These are phyloP conservation scores for Persicaria tinctoria DNA, from an alignment of 148 eudicot species.

Conservation along the genomic window DNA sequence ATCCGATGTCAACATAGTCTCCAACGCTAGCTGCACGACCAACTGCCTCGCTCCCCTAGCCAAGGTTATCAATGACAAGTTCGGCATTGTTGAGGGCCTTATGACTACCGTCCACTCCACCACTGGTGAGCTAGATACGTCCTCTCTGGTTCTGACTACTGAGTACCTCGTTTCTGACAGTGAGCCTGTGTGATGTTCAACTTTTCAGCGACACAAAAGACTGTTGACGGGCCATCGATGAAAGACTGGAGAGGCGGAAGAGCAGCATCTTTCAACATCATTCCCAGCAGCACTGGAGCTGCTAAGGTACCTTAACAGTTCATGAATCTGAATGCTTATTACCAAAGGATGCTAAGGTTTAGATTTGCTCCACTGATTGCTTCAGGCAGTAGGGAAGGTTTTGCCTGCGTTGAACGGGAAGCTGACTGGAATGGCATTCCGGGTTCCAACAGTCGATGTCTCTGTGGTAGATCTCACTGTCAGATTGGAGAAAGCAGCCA, in stretches of 20 bases:
- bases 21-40: constrained; percentile 79
- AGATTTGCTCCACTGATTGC: not conserved
- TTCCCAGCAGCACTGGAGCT: constrained; percentile 80
- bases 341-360: not conserved
- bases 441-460: constrained; percentile 65
- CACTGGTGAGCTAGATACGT: constrained; percentile 26
- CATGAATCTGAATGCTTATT: no score
- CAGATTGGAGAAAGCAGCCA: constrained; percentile 53
- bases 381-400: constrained; percentile 71
- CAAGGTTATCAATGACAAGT: constrained; percentile 59
- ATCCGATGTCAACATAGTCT: constrained; percentile 45
- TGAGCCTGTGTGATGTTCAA: not conserved
- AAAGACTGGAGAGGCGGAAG: constrained; percentile 83
- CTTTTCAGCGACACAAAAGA: constrained; percentile 50
- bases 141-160: no score
- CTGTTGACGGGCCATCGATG: constrained; percentile 53
- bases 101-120: constrained; percentile 74
- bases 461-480: constrained; percentile 78
- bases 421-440: constrained; percentile 71
- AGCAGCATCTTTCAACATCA: constrained; percentile 73
- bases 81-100: constrained; percentile 76
- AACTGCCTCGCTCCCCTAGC: constrained; percentile 85
- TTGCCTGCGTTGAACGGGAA: constrained; percentile 66
- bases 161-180: no score
- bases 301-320: constrained; percentile 42